phyloP scores from a whole-genome alignment of 306 rosid genomes.

The Malus sieversii region DNA sequence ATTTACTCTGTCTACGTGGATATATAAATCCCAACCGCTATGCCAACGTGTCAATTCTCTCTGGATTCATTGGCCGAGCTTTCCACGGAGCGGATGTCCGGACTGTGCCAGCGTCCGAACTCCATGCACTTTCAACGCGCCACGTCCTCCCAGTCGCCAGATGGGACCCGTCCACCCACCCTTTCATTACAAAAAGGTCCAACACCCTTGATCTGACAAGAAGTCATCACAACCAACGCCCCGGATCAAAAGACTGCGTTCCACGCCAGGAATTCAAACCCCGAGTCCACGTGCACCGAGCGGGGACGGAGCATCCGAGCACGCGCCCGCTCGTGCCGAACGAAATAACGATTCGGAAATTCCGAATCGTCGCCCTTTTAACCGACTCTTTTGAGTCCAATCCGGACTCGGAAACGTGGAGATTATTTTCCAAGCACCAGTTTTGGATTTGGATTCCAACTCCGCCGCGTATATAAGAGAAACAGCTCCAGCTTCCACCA shows the following conservation, averaged over 20 bases:
- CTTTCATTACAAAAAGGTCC: background rate
- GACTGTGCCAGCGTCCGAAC: conserved; percentile 18
- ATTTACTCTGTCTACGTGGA: background rate
- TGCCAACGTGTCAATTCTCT: conserved; percentile 13
- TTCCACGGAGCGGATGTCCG: conserved; percentile 11
- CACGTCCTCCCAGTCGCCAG: background rate
- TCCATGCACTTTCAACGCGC: conserved; percentile 39
- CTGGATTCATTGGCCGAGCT: conserved; percentile 6
- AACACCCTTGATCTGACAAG: background rate
- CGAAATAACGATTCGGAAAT: background rate
- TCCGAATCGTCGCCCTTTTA: background rate
- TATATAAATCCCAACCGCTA: background rate
- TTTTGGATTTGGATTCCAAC: background rate
- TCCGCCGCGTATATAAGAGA: background rate
- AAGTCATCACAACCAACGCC: background rate
- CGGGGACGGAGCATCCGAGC: conserved; percentile 23
- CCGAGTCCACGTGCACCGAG: conserved; percentile 20
- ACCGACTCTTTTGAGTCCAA: background rate
- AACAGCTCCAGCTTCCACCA: background rate
- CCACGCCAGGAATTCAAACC: too few species aligned
- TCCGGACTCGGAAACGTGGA: background rate
- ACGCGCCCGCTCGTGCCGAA: conserved; percentile 45
- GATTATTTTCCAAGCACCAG: background rate
- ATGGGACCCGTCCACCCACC: background rate
- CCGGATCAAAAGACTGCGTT: background rate